Conservation (phyloP, 768 basidiomycete genomes). For the Suillus americanus region DNA sequence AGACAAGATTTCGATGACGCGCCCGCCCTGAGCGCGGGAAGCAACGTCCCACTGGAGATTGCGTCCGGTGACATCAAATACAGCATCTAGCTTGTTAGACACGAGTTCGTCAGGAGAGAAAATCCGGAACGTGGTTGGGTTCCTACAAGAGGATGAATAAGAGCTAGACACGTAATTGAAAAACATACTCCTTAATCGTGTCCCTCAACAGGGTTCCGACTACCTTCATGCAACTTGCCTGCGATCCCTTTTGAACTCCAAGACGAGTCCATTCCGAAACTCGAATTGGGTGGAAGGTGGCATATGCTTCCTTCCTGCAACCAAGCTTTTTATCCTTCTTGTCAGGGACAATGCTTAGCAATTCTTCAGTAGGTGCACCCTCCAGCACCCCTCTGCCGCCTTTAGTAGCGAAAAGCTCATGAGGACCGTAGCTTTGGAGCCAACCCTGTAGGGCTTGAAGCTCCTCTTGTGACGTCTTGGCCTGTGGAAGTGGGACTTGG, state of each 20-base stretch:
- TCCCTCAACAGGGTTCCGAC: conserved; percentile 57
- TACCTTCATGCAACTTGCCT: conserved; percentile 78
- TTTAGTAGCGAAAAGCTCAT: conserved; percentile 57
- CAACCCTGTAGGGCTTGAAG: conserved; percentile 65
- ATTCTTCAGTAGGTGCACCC: conserved; percentile 52
- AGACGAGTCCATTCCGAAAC: conserved; percentile 66
- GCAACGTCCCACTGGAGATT: conserved; percentile 86
- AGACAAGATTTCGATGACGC: conserved; percentile 85
- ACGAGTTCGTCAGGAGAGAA: conserved; percentile 90
- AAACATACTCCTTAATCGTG: conserved; percentile 52
- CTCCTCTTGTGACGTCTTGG: conserved; percentile 63
- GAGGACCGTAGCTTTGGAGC: conserved; percentile 70
- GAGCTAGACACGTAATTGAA: background rate
- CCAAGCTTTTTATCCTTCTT: conserved; percentile 64
- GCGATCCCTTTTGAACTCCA: conserved; percentile 49
- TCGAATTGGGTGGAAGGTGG: conserved; percentile 56
- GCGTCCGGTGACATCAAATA: conserved; percentile 64
- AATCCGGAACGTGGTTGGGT: conserved; percentile 79
- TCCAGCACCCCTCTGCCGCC: conserved; percentile 21
- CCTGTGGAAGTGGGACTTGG: conserved; percentile 82
- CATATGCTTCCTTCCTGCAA: conserved; percentile 66
- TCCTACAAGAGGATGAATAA: conserved; percentile 38
- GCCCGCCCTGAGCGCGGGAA: conserved; percentile 68
- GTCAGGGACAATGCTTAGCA: conserved; percentile 61
- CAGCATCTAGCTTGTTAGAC: conserved; percentile 85